Evolutionary conservation across 1,284 basidiomycete species (phyloP).

Genomic region (Ceratorhiza oryzae-sativae): DNA sequence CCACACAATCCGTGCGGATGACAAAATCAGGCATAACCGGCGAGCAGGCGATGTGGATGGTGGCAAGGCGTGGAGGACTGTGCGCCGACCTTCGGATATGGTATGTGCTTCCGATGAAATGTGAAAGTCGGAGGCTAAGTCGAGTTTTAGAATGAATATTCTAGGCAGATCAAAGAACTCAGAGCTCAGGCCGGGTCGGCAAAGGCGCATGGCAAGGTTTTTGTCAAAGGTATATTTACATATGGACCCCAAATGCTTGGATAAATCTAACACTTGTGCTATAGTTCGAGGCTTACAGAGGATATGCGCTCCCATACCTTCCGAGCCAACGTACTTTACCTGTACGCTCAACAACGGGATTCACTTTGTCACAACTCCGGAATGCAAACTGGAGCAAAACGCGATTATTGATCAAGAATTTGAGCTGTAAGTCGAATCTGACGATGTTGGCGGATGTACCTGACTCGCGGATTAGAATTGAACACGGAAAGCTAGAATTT

Average conservation of each 20-base stretch:
- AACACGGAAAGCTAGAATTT: slow-evolving; percentile 89
- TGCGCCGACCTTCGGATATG: slow-evolving; percentile 92
- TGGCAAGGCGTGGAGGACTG: slow-evolving; percentile 86
- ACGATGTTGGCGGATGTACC: neutral
- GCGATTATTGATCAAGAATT: slow-evolving; percentile 90
- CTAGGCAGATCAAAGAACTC: slow-evolving; percentile 84
- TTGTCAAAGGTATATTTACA: slow-evolving; percentile 76
- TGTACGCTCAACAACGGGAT: slow-evolving; percentile 96
- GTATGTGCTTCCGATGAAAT: slow-evolving; percentile 55
- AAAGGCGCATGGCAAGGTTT: slow-evolving; percentile 89
- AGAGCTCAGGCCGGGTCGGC: slow-evolving; percentile 76
- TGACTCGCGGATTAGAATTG: slow-evolving; percentile 62
- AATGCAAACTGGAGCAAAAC: slow-evolving; percentile 67
- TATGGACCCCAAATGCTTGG: neutral
- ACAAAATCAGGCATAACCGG: slow-evolving; percentile 70
- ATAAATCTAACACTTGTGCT: slow-evolving; percentile 23
- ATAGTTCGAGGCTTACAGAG: slow-evolving; percentile 80
- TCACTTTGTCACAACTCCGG: slow-evolving; percentile 93
- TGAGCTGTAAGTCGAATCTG: slow-evolving; percentile 72
- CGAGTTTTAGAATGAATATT: slow-evolving; percentile 80
- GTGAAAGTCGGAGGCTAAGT: neutral
- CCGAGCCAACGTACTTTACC: slow-evolving; percentile 75
- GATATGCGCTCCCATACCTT: slow-evolving; percentile 76
- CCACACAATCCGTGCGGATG: slow-evolving; percentile 76
- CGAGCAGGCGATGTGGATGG: slow-evolving; percentile 80